Conservation (phyloP, 306 rosid genomes). For the Cicer bijugum region DNA sequence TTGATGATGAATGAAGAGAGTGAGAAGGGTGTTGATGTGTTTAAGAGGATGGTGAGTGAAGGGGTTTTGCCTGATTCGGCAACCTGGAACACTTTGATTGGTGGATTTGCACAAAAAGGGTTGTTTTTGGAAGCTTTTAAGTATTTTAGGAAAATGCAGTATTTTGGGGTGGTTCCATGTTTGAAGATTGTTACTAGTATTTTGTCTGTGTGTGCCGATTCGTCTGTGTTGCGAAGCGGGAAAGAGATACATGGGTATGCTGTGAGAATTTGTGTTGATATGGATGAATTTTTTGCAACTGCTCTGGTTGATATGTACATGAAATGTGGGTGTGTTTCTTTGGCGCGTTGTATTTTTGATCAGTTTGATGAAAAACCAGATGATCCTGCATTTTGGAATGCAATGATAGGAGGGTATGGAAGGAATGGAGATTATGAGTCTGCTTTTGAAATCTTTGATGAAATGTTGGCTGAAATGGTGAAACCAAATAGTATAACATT, state of each 20-base stretch:
- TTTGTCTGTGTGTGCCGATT: constrained; percentile 64
- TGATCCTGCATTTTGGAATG: constrained; percentile 82
- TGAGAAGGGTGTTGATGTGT: constrained; percentile 57
- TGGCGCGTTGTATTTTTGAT: constrained; percentile 58
- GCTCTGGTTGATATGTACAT: constrained; percentile 69
- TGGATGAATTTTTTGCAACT: constrained; percentile 66
- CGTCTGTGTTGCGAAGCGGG: constrained; percentile 57
- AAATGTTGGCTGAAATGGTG: constrained; percentile 58
- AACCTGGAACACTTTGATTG: constrained; percentile 76
- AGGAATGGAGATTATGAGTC: constrained; percentile 66
- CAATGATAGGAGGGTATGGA: constrained; percentile 72
- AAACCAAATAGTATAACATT: constrained; percentile 72
- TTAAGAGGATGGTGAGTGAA: constrained; percentile 51
- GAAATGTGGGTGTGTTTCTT: constrained; percentile 68
- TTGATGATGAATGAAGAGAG: constrained; percentile 65
- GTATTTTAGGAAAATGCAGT: constrained; percentile 67
- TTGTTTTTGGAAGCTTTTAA: constrained; percentile 54
- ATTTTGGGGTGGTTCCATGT: constrained; percentile 53
- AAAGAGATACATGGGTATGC: constrained; percentile 67
- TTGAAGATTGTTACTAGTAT: constrained; percentile 65
- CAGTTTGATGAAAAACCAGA: constrained; percentile 59
- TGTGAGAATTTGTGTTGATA: constrained; percentile 47
- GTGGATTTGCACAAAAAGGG: constrained; percentile 65
- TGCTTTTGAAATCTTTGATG: constrained; percentile 58
- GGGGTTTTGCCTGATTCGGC: constrained; percentile 70